These are phyloP conservation scores for Pyrenochaeta sp. DNA, from an alignment of 2,329 filamentous ascomycete species.

Conservation along the genomic window DNA sequence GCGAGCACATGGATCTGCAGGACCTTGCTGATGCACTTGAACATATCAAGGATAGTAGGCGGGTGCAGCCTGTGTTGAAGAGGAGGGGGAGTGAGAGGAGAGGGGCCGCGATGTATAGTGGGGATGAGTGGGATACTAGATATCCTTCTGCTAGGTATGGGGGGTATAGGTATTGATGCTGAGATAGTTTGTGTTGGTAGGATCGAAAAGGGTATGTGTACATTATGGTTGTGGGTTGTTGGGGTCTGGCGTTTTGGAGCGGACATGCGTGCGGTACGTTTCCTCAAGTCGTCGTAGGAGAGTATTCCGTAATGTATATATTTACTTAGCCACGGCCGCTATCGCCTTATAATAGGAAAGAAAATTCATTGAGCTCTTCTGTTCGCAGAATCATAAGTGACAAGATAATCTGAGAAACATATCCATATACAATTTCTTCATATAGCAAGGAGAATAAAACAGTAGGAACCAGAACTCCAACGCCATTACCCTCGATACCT, in stretches of 20 bases:
- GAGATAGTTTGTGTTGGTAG: background rate
- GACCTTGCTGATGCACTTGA: slow-evolving; percentile 12
- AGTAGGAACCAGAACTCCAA: background rate
- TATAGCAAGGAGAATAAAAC: background rate
- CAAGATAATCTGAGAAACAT: background rate
- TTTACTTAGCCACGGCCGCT: background rate
- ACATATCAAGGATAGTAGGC: slow-evolving; percentile 9
- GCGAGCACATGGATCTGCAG: background rate
- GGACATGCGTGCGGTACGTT: background rate
- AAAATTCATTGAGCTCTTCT: background rate
- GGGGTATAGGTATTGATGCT: background rate
- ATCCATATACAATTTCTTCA: background rate
- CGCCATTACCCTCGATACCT: background rate
- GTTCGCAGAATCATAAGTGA: background rate
- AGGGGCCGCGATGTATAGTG: slow-evolving; percentile 1
- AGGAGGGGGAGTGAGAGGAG: background rate
- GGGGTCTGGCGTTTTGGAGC: background rate
- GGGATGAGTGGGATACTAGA: slow-evolving; percentile 14
- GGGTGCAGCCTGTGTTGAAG: background rate
- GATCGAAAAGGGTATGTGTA: background rate
- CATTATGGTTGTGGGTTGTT: background rate
- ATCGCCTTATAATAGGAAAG: background rate
- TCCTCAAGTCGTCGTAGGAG: background rate
- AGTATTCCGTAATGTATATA: background rate
- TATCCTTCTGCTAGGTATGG: background rate